Percentiles rank a stretch among this genome's conserved stretches.
These are phyloP conservation scores for Lithospermum erythrorhizon DNA, from an alignment of 257 asterid species.

Conservation along the genomic window DNA sequence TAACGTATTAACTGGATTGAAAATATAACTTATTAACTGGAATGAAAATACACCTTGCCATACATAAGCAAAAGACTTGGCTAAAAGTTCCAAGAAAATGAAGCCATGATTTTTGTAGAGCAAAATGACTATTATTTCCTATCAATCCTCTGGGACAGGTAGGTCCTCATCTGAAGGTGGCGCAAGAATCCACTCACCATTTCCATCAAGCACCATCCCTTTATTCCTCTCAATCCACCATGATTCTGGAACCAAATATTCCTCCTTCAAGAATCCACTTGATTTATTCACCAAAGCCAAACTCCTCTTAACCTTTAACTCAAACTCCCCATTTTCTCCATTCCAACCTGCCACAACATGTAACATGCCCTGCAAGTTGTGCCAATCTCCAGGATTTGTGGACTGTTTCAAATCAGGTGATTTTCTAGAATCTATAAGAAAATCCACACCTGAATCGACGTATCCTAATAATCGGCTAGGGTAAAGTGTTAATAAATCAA, in stretches of 20 bases:
- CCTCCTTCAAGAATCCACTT: constrained; percentile 50
- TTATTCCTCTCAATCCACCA: constrained; percentile 96
- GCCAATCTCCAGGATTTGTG: constrained; percentile 68
- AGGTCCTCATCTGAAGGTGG: constrained; percentile 52
- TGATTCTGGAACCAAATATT: constrained; percentile 60
- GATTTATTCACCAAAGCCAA: constrained; percentile 75
- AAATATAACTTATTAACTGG: too few relatives aligned
- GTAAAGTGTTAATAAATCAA: constrained; percentile 53
- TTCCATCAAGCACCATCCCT: constrained; percentile 42
- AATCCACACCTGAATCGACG: constrained; percentile 31
- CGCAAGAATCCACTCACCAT: constrained; percentile 61
- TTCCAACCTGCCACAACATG: constrained; percentile 83
- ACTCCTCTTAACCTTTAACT: constrained; percentile 57
- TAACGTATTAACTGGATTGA: too few relatives aligned
- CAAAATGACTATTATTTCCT: too few relatives aligned
- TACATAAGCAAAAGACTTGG: too few relatives aligned
- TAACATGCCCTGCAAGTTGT: constrained; percentile 70
- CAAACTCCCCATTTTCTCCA: constrained; percentile 43
- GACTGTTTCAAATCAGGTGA: constrained; percentile 57
- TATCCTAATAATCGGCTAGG: constrained; percentile 52
- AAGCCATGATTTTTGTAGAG: too few relatives aligned
- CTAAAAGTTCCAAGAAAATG: too few relatives aligned
- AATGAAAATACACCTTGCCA: too few relatives aligned
- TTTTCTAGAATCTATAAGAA: constrained; percentile 51
- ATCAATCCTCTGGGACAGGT: constrained; percentile 52